Conservation (phyloP, 441 rosid species). For the Manihot esculenta region DNA sequence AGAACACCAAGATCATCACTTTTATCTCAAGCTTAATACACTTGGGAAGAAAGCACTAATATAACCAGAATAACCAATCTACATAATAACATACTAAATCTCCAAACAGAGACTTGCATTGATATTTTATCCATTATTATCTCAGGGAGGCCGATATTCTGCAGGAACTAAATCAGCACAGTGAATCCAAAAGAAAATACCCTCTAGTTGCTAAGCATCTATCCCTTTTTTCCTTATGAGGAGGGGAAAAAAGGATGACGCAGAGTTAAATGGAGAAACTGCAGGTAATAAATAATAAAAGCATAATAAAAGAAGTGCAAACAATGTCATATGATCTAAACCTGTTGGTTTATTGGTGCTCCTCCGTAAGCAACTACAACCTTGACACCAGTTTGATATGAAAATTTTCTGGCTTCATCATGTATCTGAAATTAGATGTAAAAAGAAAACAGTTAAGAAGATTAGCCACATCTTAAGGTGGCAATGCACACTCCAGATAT, state of each 20-base stretch:
- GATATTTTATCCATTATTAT: not conserved
- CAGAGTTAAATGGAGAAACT: no score
- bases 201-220: no score
- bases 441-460: not conserved
- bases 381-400: constrained; percentile 82
- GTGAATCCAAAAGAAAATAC: no score
- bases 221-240: no score
- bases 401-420: constrained; percentile 80
- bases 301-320: no score
- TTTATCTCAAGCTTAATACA: not conserved
- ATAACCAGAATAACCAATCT: no score
- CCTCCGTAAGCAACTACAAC: constrained; percentile 94
- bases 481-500: constrained; percentile 1
- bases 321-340: constrained; percentile 14
- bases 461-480: not conserved
- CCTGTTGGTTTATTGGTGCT: constrained; percentile 86
- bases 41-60: not conserved
- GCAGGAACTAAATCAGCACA: no score
- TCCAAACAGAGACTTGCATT: not conserved
- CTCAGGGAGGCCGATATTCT: no score
- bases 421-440: constrained; percentile 60
- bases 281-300: no score
- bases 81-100: not conserved
- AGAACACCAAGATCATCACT: not conserved
- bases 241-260: no score